A percentile compares a stretch with the other conserved stretches of the same genome.
These are phyloP conservation scores for Ramularia collo-cygni DNA, from an alignment of 2,329 filamentous ascomycete genomes.

Conservation along the genomic window DNA sequence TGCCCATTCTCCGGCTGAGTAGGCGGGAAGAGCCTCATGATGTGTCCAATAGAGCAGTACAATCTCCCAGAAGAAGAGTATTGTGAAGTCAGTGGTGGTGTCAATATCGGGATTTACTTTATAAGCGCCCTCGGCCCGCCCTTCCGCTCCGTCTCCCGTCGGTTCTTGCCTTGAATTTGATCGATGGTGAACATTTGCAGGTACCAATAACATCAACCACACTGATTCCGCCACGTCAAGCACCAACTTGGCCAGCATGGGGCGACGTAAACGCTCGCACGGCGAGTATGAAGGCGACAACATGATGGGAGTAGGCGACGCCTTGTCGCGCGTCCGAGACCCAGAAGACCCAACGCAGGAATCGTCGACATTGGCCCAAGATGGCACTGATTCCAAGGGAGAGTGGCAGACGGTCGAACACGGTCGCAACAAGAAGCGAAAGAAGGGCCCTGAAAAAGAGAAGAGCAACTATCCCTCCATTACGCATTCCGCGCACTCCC, in stretches of 20 bases:
- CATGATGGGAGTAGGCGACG: conserved; percentile 22
- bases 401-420: conserved; percentile 25
- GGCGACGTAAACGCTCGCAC: conserved; percentile 24
- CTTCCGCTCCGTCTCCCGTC: too few species aligned
- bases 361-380: conserved; percentile 1
- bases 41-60: too few species aligned
- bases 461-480: conserved; percentile 47
- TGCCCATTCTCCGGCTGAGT: too few species aligned
- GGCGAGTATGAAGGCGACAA: conserved; percentile 21
- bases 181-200: too few species aligned
- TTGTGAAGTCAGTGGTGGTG: too few species aligned
- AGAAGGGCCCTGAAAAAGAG: conserved; percentile 20
- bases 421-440: conserved; percentile 19
- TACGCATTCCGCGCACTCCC: conserved; percentile 47
- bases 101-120: too few species aligned
- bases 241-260: conserved; percentile 11
- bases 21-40: too few species aligned
- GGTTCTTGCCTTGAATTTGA: too few species aligned
- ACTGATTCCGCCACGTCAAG: too few species aligned
- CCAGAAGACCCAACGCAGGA: conserved; percentile 1
- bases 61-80: too few species aligned
- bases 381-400: conserved; percentile 10
- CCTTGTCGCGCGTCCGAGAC: conserved; percentile 20
- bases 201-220: too few species aligned
- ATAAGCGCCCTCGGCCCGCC: too few species aligned